Conservation (phyloP, 306 rosid genomes). For the Boehmeria nivea region DNA sequence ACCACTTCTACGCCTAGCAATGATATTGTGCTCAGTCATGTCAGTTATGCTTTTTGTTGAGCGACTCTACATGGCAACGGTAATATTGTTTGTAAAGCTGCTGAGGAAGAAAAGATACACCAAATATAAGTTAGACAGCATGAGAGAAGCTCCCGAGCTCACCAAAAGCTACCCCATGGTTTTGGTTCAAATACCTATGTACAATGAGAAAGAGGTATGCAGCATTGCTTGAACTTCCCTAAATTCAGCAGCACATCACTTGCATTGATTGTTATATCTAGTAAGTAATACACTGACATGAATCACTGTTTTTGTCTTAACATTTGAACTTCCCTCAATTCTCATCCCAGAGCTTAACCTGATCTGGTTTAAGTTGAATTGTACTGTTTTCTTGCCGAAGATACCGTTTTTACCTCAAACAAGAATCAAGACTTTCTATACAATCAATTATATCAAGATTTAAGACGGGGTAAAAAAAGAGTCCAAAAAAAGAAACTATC, state of each 20-base stretch:
- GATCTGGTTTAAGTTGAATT: not conserved
- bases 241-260: too few species aligned
- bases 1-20: slow-evolving; percentile 42
- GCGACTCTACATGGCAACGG: slow-evolving; percentile 39
- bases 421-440: too few species aligned
- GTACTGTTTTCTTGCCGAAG: too few species aligned
- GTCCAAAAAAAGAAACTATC: too few species aligned
- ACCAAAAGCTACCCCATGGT: slow-evolving; percentile 38
- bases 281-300: not conserved
- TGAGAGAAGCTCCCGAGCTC: slow-evolving; percentile 37
- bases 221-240: too few species aligned
- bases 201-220: slow-evolving; percentile 55
- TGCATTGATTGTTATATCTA: not conserved
- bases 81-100: slow-evolving; percentile 38
- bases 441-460: too few species aligned
- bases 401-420: too few species aligned
- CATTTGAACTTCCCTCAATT: slow-evolving; percentile 4
- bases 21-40: slow-evolving; percentile 41
- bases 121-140: slow-evolving; percentile 39
- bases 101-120: slow-evolving; percentile 43
- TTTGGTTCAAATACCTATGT: slow-evolving; percentile 58
- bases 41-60: slow-evolving; percentile 51
- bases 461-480: too few species aligned
- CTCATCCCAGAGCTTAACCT: not conserved
- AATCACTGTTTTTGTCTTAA: not conserved